phyloP scores from a whole-genome alignment of 176 grass and related monocot species.

The Dactylis glomerata region DNA sequence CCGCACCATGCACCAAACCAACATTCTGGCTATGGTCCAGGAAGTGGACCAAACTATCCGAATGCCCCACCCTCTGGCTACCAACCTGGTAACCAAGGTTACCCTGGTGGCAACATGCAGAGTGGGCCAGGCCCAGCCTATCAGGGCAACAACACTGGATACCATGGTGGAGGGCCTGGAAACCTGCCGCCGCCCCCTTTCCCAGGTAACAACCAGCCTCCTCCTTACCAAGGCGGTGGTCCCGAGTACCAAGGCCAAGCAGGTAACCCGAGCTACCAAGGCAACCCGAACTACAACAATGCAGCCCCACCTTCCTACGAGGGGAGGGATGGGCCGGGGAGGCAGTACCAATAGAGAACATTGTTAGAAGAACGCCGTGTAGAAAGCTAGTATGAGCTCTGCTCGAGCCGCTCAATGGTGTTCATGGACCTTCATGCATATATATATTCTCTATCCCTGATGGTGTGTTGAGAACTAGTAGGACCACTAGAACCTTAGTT shows the following conservation, averaged over 20 bases:
- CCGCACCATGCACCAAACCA: conserved; percentile 38
- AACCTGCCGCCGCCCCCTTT: background rate
- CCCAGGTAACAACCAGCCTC: conserved; percentile 3
- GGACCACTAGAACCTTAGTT: background rate
- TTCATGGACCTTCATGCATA: background rate
- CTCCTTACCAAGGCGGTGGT: conserved; percentile 6
- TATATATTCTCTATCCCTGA: conserved; percentile 1
- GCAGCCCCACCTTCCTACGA: background rate
- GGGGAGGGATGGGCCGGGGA: background rate
- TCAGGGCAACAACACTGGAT: conserved; percentile 48
- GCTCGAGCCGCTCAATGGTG: background rate
- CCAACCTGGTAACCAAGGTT: conserved; percentile 53
- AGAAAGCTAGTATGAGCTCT: conserved; percentile 5
- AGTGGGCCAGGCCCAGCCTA: conserved; percentile 33
- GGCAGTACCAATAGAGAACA: conserved; percentile 41
- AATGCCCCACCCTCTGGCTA: conserved; percentile 40
- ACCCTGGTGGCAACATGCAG: conserved; percentile 28
- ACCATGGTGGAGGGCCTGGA: conserved; percentile 43
- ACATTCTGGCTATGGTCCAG: conserved; percentile 33
- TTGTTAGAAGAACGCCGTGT: background rate
- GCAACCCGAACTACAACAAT: background rate
- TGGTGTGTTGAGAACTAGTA: conserved; percentile 11
- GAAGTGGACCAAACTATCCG: conserved; percentile 36
- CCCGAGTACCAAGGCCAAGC: background rate
- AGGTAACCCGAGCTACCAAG: conserved; percentile 4